These are phyloP conservation scores for Cyanidiococcus yangmingshanensis DNA, from an alignment of 23 red algal species.

Conservation along the genomic window DNA sequence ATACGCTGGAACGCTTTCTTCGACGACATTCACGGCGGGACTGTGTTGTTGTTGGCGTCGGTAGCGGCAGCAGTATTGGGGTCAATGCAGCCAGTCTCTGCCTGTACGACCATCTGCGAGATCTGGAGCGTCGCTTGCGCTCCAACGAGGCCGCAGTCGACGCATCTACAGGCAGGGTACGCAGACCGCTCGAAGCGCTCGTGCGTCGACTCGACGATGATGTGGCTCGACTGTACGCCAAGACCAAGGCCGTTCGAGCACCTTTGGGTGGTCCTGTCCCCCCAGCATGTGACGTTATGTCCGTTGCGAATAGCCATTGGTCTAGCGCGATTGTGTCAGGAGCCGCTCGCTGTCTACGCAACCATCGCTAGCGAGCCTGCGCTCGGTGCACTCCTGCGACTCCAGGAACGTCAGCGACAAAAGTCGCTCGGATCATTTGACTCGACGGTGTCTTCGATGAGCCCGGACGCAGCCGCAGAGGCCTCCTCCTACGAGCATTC, in stretches of 20 bases:
- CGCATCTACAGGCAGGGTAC: too few relatives aligned
- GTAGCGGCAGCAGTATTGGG: not conserved
- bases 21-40: not conserved
- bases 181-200: not conserved
- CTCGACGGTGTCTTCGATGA: not conserved
- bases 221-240: slow-evolving; percentile 3
- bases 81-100: not conserved
- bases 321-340: slow-evolving; percentile 59
- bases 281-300: not conserved
- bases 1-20: not conserved
- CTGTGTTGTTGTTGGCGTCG: not conserved
- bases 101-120: not conserved
- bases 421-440: not conserved
- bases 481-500: not conserved
- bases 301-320: slow-evolving; percentile 38
- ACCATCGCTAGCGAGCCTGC: slow-evolving; percentile 44
- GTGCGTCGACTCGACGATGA: slow-evolving; percentile 9
- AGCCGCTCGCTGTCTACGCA: slow-evolving; percentile 72
- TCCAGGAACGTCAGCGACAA: not conserved
- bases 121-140: not conserved
- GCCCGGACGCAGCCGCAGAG: not conserved
- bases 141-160: not conserved
- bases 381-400: not conserved
- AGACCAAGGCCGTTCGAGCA: not conserved
- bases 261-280: not conserved